Percentiles rank a stretch among this genome's conserved stretches.
These are phyloP conservation scores for Vittaforma corneae DNA, from an alignment of 371 early-diverging fungal species.

Conservation along the genomic window DNA sequence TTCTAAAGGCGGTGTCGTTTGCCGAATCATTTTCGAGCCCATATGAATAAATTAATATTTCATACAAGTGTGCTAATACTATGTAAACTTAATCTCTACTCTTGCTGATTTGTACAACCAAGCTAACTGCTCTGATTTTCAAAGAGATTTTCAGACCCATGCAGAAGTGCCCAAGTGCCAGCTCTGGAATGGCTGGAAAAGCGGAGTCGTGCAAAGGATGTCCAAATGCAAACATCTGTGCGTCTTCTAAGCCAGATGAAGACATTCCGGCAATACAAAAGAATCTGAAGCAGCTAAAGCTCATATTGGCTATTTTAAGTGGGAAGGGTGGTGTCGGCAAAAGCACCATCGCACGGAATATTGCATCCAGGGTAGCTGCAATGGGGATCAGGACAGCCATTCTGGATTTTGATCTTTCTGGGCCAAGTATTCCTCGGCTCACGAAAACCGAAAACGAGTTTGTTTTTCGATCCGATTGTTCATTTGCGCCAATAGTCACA, in stretches of 20 bases:
- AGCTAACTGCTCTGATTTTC: too few relatives aligned
- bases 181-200: constrained; percentile 76
- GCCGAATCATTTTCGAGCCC: constrained; percentile 43
- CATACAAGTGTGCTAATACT: too few relatives aligned
- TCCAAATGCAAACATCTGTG: constrained; percentile 81
- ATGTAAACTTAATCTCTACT: too few relatives aligned
- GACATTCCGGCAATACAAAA: constrained; percentile 56
- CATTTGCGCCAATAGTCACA: constrained; percentile 41
- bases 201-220: constrained; percentile 83
- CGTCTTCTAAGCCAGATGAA: constrained; percentile 81
- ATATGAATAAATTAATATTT: too few relatives aligned
- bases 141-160: constrained; percentile 56
- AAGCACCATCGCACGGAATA: constrained; percentile 65
- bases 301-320: constrained; percentile 83
- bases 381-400: constrained; percentile 17
- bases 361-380: constrained; percentile 17
- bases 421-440: constrained; percentile 52
- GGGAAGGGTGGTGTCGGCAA: constrained; percentile 82
- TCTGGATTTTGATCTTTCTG: constrained; percentile 58
- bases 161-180: constrained; percentile 63
- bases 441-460: constrained; percentile 39
- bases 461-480: constrained; percentile 17
- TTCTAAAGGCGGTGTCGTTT: constrained; percentile 30
- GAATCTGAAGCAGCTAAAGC: constrained; percentile 61
- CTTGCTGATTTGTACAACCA: too few relatives aligned